Base-by-base conservation (phyloP, 148 eudicot species). In the Limonium bicolor region DNA sequence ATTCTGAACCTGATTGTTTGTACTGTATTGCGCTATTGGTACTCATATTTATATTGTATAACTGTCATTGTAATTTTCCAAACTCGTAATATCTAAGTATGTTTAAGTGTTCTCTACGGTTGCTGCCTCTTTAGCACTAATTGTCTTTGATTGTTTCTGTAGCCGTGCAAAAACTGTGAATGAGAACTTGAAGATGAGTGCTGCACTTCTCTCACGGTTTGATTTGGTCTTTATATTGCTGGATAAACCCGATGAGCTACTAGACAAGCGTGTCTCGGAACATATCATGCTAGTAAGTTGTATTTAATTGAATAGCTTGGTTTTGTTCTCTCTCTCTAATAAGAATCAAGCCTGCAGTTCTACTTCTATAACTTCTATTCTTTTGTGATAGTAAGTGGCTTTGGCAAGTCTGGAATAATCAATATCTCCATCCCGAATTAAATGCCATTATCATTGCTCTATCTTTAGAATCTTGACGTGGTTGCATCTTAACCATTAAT, bases 141-240 rank as follows among this genome's bases (percentile, higher is more conserved):
- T 40, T 16, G 36, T 32, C 8, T 1, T 7, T 18, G 18, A 46
- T 66, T 23, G 38, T 17, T 23, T 39, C 50, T 75, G 56, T 95
- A 90, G 95, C 66, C 99, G 99, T 20, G 95, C 95, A 34, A 90
- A 90, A 73, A 90, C 99, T 14, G 99, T 90, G 49, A 90, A 90
- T 50, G 99, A 90, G 56, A 90, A 90, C 58, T 65, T 90, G 66
- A 90, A 85, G 80, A 90, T 90, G 87, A 84, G 70, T 59, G 81
- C 79, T 54, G 76, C 99, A 55, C 74, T 90, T 16, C 85, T 90
- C 60, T 90, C 99, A 53, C 68, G 99, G 36, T 90, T 90, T 69
- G 99, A 90, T 77, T 60, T 90, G 76, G 93, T 85, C 48, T 90
- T 90, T 69, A 84, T 84, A 64, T 65, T 90, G 58, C 88, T 90